Percentiles rank a stretch among this genome's conserved stretches.
These are phyloP conservation scores for Penicillium paneum DNA, from an alignment of 2,329 filamentous ascomycete genomes.

Conservation along the genomic window DNA sequence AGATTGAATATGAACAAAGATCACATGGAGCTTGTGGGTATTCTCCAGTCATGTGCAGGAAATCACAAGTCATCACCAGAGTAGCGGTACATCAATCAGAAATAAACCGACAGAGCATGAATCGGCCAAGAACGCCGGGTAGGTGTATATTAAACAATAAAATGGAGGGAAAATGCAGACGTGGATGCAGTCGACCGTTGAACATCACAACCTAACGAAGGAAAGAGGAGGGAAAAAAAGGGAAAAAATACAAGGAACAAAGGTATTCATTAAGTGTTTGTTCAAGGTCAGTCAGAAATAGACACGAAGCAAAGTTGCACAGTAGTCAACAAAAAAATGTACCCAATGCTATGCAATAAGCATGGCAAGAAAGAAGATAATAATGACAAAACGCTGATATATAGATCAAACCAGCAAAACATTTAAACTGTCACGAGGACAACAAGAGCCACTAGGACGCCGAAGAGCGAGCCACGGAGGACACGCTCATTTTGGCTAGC, in stretches of 20 bases:
- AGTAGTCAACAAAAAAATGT: slow-evolving; percentile 20
- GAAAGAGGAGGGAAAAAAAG: not conserved
- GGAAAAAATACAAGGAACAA: slow-evolving; percentile 5
- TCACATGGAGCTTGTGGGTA: not conserved
- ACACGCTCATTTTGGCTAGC: slow-evolving; percentile 40
- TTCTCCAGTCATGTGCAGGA: slow-evolving; percentile 11
- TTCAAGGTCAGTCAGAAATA: slow-evolving; percentile 13
- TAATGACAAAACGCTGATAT: not conserved
- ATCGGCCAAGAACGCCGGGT: slow-evolving; percentile 7
- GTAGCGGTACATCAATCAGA: not conserved
- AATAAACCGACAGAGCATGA: not conserved
- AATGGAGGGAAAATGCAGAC: not conserved
- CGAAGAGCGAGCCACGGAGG: slow-evolving; percentile 46
- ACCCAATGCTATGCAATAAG: slow-evolving; percentile 18
- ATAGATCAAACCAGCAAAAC: not conserved
- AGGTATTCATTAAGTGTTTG: slow-evolving; percentile 18
- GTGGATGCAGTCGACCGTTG: not conserved
- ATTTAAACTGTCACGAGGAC: slow-evolving; percentile 46
- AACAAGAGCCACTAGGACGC: slow-evolving; percentile 46
- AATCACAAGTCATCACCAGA: not conserved
- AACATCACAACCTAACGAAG: slow-evolving; percentile 1
- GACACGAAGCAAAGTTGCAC: slow-evolving; percentile 10
- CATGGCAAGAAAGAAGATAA: slow-evolving; percentile 12
- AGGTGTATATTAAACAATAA: slow-evolving; percentile 1
- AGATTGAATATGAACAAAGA: not conserved